These are phyloP conservation scores for Candida glucosophila DNA, from an alignment of 1,139 yeast species.

Conservation along the genomic window DNA sequence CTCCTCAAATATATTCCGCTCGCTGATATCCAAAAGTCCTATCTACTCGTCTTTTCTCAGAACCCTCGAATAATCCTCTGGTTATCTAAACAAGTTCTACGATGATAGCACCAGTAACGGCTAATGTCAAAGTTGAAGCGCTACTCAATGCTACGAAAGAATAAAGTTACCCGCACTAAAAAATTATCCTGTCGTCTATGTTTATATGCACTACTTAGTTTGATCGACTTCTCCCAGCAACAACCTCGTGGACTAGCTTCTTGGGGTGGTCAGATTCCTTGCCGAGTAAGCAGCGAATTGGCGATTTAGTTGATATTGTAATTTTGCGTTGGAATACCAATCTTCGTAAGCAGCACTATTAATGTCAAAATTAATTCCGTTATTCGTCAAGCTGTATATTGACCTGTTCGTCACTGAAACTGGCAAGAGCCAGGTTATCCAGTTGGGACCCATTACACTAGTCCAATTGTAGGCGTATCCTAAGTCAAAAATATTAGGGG, in stretches of 20 bases:
- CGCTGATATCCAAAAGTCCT: too few relatives aligned
- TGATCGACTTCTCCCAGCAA: too few relatives aligned
- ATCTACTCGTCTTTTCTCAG: too few relatives aligned
- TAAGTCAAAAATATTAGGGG: conserved; percentile 68
- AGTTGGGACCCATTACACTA: conserved; percentile 61
- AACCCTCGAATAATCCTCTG: too few relatives aligned
- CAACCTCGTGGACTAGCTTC: too few relatives aligned
- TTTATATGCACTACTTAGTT: too few relatives aligned
- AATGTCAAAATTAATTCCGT: conserved; percentile 46
- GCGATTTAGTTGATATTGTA: conserved; percentile 40
- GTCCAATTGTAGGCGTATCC: conserved; percentile 58
- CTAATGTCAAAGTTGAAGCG: too few relatives aligned
- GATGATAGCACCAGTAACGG: neutral
- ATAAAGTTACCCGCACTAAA: conserved; percentile 1
- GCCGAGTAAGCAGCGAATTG: conserved; percentile 30
- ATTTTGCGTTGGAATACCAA: conserved; percentile 31
- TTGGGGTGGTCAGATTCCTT: too few relatives aligned
- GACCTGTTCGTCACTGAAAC: conserved; percentile 20
- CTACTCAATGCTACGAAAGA: too few relatives aligned
- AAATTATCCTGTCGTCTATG: too few relatives aligned
- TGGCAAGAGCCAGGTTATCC: conserved; percentile 71
- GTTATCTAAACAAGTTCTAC: neutral
- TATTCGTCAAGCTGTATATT: conserved; percentile 20
- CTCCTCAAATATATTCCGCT: neutral
- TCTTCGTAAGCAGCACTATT: conserved; percentile 34